Conservation (phyloP, 768 basidiomycete species). For the Lactarius pseudohatsudake region DNA sequence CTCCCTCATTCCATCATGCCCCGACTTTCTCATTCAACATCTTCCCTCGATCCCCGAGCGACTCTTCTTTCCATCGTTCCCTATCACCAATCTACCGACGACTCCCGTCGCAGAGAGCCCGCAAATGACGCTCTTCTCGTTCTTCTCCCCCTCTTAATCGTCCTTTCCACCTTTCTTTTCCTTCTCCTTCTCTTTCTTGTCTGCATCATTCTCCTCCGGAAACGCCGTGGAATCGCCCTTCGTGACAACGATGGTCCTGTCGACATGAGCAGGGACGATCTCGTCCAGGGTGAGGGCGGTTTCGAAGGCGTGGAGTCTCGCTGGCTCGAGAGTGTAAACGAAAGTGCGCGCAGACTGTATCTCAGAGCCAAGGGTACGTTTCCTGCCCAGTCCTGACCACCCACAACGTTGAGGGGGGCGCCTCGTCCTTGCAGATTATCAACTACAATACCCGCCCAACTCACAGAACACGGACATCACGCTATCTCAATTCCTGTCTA, state of each 20-base stretch:
- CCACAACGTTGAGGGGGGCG: slow-evolving; percentile 15
- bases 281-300: slow-evolving; percentile 89
- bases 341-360: slow-evolving; percentile 68
- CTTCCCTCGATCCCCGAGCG: background rate
- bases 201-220: slow-evolving; percentile 81
- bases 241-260: slow-evolving; percentile 89
- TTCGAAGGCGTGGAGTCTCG: slow-evolving; percentile 89
- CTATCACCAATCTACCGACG: slow-evolving; percentile 11
- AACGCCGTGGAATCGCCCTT: slow-evolving; percentile 72
- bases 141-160: slow-evolving; percentile 90
- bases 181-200: slow-evolving; percentile 89
- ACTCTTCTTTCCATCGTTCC: slow-evolving; percentile 13
- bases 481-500: slow-evolving; percentile 95
- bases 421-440: slow-evolving; percentile 56
- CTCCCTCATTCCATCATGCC: slow-evolving; percentile 9
- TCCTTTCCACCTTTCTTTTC: slow-evolving; percentile 89
- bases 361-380: slow-evolving; percentile 80
- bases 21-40: background rate
- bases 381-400: slow-evolving; percentile 3
- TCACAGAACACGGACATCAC: slow-evolving; percentile 99
- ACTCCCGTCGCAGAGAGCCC: slow-evolving; percentile 28
- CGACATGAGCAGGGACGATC: slow-evolving; percentile 90
- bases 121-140: slow-evolving; percentile 72
- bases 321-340: slow-evolving; percentile 85
- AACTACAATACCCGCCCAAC: slow-evolving; percentile 88